These are phyloP conservation scores for Boletus bicolor DNA, from an alignment of 768 basidiomycete species.

Conservation along the genomic window DNA sequence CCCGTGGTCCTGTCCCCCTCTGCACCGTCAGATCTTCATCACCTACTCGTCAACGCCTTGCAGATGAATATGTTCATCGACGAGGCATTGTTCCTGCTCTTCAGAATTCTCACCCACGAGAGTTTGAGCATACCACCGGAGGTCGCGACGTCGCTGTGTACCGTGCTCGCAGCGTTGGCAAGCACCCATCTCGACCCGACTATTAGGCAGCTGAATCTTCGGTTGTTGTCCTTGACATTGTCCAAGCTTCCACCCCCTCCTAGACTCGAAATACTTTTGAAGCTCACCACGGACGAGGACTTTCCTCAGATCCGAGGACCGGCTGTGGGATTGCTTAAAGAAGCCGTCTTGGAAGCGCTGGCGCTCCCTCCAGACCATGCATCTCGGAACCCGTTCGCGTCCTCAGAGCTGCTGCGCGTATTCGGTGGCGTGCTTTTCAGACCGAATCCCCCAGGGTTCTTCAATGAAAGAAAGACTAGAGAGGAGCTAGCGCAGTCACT, in stretches of 20 bases:
- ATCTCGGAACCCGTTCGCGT: conserved; percentile 46
- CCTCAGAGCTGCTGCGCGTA: conserved; percentile 50
- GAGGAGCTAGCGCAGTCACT: conserved; percentile 50
- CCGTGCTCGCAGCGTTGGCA: conserved; percentile 52
- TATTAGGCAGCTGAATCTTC: conserved; percentile 59
- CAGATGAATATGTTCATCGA: conserved; percentile 55
- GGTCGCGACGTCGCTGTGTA: conserved; percentile 45
- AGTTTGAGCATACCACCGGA: conserved; percentile 38
- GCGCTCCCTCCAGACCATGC: conserved; percentile 23
- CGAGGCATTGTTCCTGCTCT: conserved; percentile 57
- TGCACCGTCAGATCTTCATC: conserved; percentile 32
- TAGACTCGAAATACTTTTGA: conserved; percentile 53
- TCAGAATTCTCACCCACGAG: conserved; percentile 26
- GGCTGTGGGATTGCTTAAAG: conserved; percentile 65
- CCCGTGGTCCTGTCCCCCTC: conserved; percentile 13
- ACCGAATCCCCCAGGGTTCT: conserved; percentile 52
- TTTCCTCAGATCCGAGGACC: conserved; percentile 69
- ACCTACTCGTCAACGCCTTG: conserved; percentile 46
- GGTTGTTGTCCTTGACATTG: conserved; percentile 54
- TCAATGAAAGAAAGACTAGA: conserved; percentile 36
- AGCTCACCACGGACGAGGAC: conserved; percentile 46
- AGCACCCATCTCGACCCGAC: conserved; percentile 59
- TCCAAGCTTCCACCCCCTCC: conserved; percentile 44
- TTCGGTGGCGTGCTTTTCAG: conserved; percentile 62
- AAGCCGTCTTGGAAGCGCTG: conserved; percentile 55